Evolutionary conservation across 495 filamentous ascomycete genomes (phyloP), one percentile per base, ranked within the genome.

Genomic region (Penicillium goetzii): DNA sequence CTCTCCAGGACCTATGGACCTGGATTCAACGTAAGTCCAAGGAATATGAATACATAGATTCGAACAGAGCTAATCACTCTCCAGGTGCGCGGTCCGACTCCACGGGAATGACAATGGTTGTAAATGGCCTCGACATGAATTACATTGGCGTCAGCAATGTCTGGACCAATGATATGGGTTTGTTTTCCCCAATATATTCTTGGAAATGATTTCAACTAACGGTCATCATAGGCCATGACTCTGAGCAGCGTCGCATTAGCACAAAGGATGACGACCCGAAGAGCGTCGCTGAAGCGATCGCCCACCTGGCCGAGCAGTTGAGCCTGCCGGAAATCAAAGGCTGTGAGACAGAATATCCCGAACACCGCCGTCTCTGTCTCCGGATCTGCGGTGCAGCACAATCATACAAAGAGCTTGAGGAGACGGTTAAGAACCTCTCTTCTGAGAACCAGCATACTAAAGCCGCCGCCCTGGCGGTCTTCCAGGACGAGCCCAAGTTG

Each of bases 61-160:
- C 23, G 2, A 28, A 38, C 36, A 40, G n/a, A 26, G 25, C 74
- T 79, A 63, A 79, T 49, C 0, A 34, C n/a, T 9, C 38, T 28
- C 5, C 67, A 89, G 91, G 87, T 34, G 89, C 90, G 26, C 86
- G 87, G 19, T 77, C 78, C 21, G 84, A 85, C 43, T 90, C 90
- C 15, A 76, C 81, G 25, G 82, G 88, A 53, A 84, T 87, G 40
- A 86, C 87, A 4, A 94, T 97, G 91, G 82, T 91, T 49, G 77
- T 84, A n/a, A 82, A 87, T 43, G 80, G 84, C 2, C 74, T 97
- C 7, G 95, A 97, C 67, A 73, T 97, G 43, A 92, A 88, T 68
- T 99, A 92, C 72, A 73, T 97, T 70, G 95, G 95, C 4, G 88
- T 98, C 45, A 80, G 84, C 58, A 84, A 84, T 40, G 84, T 97